These are phyloP conservation scores for Durio zibethinus DNA, from an alignment of 345 rosid species.

Conservation along the genomic window DNA sequence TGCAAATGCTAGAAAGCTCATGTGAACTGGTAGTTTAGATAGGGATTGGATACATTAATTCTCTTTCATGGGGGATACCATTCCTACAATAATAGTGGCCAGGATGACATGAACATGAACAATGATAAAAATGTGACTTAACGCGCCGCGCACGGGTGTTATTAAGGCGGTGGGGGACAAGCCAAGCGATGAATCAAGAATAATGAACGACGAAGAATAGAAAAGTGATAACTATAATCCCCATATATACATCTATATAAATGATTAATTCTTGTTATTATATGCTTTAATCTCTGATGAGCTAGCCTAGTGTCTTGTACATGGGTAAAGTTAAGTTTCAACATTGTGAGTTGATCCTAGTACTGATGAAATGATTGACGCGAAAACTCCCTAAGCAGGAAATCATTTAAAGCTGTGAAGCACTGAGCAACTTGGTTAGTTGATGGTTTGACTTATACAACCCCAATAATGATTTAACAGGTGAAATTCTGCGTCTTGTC, in stretches of 20 bases:
- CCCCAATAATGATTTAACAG: background rate
- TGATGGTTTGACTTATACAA: background rate
- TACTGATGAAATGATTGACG: conserved; percentile 14
- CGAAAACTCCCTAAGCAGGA: background rate
- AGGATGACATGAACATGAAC: background rate
- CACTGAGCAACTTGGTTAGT: conserved; percentile 5
- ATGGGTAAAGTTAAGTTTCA: background rate
- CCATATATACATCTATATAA: too few relatives aligned
- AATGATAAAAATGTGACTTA: background rate
- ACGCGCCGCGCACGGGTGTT: background rate
- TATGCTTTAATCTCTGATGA: background rate
- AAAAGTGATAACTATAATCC: background rate
- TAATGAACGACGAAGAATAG: background rate
- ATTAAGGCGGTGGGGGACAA: background rate
- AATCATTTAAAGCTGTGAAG: conserved; percentile 15
- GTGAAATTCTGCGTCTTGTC: background rate
- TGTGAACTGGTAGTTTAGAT: background rate
- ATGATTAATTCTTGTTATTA: too few relatives aligned
- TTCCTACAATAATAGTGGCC: background rate
- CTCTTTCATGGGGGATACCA: too few relatives aligned
- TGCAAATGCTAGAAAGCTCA: background rate
- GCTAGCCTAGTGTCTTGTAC: too few relatives aligned
- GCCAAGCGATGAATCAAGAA: background rate
- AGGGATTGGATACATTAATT: background rate
- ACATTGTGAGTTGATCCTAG: conserved; percentile 4